phyloP scores from a whole-genome alignment of 768 basidiomycete species.

The Suillus occidentalis region DNA sequence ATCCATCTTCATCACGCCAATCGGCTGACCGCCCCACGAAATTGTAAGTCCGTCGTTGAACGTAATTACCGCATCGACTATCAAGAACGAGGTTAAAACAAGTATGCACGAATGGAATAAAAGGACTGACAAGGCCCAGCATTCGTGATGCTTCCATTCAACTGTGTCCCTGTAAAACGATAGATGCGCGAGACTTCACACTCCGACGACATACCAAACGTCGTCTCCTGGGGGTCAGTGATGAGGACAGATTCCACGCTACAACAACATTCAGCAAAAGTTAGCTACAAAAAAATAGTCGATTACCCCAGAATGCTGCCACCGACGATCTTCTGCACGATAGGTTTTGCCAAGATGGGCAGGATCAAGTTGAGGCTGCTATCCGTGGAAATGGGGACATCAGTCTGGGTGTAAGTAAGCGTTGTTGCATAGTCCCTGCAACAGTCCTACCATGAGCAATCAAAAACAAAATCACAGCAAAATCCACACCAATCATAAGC shows the following conservation, averaged over 20 bases:
- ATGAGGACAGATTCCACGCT: conserved; percentile 66
- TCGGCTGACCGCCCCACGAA: conserved; percentile 53
- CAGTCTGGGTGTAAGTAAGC: conserved; percentile 57
- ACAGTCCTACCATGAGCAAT: conserved; percentile 9
- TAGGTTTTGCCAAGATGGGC: conserved; percentile 69
- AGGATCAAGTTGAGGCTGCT: conserved; percentile 60
- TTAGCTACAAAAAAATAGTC: neutral
- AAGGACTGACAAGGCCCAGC: conserved; percentile 66
- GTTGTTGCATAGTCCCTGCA: conserved; percentile 64
- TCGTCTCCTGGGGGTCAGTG: conserved; percentile 51
- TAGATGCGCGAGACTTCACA: neutral
- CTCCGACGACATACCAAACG: conserved; percentile 48
- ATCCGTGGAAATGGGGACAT: conserved; percentile 61
- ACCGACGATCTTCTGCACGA: conserved; percentile 70
- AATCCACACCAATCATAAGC: conserved; percentile 52
- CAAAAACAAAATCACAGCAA: neutral
- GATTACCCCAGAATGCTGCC: conserved; percentile 53
- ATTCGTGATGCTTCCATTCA: conserved; percentile 65
- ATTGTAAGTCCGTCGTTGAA: conserved; percentile 64
- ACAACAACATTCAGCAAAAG: conserved; percentile 2
- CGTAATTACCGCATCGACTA: conserved; percentile 65
- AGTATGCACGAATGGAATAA: neutral
- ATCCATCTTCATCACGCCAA: conserved; percentile 62
- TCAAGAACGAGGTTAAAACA: conserved; percentile 10
- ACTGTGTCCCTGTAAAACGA: conserved; percentile 40